These are phyloP conservation scores for Carex scoparia DNA, from an alignment of 176 grass and related monocot species.

Conservation along the genomic window DNA sequence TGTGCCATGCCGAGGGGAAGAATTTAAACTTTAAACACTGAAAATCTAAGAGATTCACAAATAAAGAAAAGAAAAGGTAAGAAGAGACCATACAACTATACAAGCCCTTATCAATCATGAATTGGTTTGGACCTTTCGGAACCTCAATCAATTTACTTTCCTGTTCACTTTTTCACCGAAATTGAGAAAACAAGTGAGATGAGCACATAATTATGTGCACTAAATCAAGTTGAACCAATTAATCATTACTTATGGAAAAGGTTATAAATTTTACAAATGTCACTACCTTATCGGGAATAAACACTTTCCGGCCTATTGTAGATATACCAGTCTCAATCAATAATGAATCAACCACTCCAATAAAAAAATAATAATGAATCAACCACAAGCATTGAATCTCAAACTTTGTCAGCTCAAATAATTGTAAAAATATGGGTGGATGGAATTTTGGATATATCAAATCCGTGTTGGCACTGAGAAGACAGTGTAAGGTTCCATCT, in stretches of 20 bases:
- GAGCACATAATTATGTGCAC: not conserved
- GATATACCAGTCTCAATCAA: constrained; percentile 16
- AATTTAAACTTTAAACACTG: too few species aligned
- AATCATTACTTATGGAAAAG: constrained; percentile 16
- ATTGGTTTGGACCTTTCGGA: constrained; percentile 11
- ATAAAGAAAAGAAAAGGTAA: not conserved
- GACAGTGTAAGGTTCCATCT: not conserved
- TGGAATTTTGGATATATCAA: constrained; percentile 10
- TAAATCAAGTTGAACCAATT: constrained; percentile 15
- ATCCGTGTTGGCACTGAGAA: not conserved
- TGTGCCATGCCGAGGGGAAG: too few species aligned
- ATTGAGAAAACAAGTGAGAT: not conserved
- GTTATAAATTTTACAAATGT: not conserved
- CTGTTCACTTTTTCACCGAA: not conserved
- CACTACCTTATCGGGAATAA: constrained; percentile 21
- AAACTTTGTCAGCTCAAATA: constrained; percentile 10
- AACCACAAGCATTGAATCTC: constrained; percentile 18
- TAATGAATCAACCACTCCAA: constrained; percentile 12
- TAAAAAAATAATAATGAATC: not conserved
- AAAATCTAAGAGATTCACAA: not conserved
- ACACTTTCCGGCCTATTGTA: constrained; percentile 16
- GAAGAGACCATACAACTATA: not conserved
- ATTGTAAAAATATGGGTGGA: constrained; percentile 18
- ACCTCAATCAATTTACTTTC: constrained; percentile 2
- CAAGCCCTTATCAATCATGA: not conserved